Base-by-base conservation (phyloP, 352 stramenopile species). In the Phytophthora idaei region DNA sequence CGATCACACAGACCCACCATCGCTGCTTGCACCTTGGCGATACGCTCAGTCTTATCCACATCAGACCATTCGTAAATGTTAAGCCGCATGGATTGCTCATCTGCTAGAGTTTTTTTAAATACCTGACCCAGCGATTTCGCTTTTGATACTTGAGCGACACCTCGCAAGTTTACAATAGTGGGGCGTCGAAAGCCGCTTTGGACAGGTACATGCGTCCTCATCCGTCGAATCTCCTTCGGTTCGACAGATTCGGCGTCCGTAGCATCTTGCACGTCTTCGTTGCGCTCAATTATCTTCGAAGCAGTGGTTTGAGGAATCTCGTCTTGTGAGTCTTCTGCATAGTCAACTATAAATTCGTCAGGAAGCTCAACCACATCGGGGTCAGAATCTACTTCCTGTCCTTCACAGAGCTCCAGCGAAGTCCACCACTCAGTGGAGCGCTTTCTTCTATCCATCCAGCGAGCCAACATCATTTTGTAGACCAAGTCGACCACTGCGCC, bases 401-500 rank as follows among this genome's bases (percentile, higher is more conserved):
- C 46, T 42, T 57, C 52, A 27, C 59, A 45, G 4, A 77, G 44
- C 3, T 61, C 37, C 1, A 76, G 41, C n/a, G 55, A 62, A 17
- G 29, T n/a, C 64, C 53, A 74, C 58, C 56, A 76, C 28, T 62
- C 51, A 15, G 28, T 36, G 7, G 63, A 37, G 25, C 29, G 71
- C 39, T 68, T 62, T 27, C 49, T 64, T 50, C 74, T 53, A 34
- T 76, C 49, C 32, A 78, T 77, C 78, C 78, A 86, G 34, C 77
- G 69, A 57, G 71, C 77, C 10, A 86, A 39, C 49, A 79, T 84
- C 64, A 83, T 78, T 28, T 75, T 72, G 59, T 86, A 85, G 25
- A 83, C 46, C 11, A 85, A 50, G 53, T 83, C 59, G 6, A 80
- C 69, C 17, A 82, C 58, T 1, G 37, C 48, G 0, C 46, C 50